phyloP scores from a whole-genome alignment of 148 eudicot genomes.

The Pouteria glomerata region DNA sequence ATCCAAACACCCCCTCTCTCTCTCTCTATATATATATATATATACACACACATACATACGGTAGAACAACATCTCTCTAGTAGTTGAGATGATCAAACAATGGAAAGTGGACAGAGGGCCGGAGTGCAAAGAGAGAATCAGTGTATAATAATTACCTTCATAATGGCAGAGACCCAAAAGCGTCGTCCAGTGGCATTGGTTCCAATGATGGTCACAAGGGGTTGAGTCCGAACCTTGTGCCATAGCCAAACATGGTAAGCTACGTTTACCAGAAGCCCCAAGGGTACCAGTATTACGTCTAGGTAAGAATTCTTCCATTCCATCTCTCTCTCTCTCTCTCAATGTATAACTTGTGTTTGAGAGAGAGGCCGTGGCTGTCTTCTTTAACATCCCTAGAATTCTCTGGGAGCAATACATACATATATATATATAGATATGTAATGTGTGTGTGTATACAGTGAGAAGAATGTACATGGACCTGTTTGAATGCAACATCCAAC shows the following conservation, averaged over 20 bases:
- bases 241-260: conserved; percentile 76
- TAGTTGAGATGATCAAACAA: no score
- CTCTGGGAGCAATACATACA: no score
- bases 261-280: conserved; percentile 36
- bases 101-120: not conserved
- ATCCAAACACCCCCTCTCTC: no score
- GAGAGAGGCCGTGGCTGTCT: not conserved
- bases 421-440: no score
- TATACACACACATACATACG: no score
- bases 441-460: not conserved
- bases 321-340: conserved; percentile 26
- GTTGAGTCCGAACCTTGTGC: conserved; percentile 60
- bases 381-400: conserved; percentile 6
- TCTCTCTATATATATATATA: no score
- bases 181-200: conserved; percentile 65
- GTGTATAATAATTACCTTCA: conserved; percentile 43
- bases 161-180: conserved; percentile 73
- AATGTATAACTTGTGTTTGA: not conserved
- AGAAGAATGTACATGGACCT: conserved; percentile 15
- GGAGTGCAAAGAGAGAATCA: not conserved
- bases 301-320: conserved; percentile 61
- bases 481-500: conserved; percentile 13
- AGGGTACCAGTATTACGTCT: conserved; percentile 66
- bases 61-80: no score
- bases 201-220: conserved; percentile 65